A percentile compares a stretch with the other conserved stretches of the same genome.
phyloP scores from a whole-genome alignment of 2,329 filamentous ascomycete genomes.

The Aspergillus ochraceus region DNA sequence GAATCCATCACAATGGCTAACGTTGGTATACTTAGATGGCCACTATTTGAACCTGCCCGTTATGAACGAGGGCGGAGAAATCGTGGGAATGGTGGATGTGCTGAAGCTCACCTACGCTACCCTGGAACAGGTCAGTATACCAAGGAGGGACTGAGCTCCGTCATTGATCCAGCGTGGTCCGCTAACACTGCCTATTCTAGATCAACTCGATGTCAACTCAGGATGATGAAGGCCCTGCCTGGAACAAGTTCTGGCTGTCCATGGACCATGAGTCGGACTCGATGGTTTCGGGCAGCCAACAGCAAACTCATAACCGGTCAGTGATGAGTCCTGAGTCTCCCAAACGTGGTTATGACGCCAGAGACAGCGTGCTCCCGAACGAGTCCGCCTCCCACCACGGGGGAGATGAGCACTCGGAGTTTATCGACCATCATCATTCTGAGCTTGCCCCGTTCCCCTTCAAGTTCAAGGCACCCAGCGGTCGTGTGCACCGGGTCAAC shows the following conservation, averaged over 20 bases:
- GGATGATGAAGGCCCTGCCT: slow-evolving; percentile 91
- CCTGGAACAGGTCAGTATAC: slow-evolving; percentile 74
- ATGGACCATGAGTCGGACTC: slow-evolving; percentile 94
- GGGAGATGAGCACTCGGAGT: slow-evolving; percentile 74
- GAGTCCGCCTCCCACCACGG: slow-evolving; percentile 95
- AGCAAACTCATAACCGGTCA: slow-evolving; percentile 69
- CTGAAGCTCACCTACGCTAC: slow-evolving; percentile 98
- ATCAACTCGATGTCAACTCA: slow-evolving; percentile 87
- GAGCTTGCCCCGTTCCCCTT: slow-evolving; percentile 86
- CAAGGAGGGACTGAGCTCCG: background rate
- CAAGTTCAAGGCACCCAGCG: slow-evolving; percentile 98
- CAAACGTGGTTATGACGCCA: slow-evolving; percentile 63
- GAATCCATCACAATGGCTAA: background rate
- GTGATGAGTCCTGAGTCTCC: slow-evolving; percentile 77
- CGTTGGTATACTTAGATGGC: slow-evolving; percentile 63
- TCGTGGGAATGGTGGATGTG: slow-evolving; percentile 99
- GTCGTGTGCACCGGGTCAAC: slow-evolving; percentile 89
- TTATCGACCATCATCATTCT: slow-evolving; percentile 56
- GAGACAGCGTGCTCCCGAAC: slow-evolving; percentile 84
- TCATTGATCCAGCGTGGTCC: background rate
- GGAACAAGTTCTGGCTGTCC: slow-evolving; percentile 99
- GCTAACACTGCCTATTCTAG: slow-evolving; percentile 37
- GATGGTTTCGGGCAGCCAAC: slow-evolving; percentile 85
- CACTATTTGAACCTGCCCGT: slow-evolving; percentile 98
- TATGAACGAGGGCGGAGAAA: slow-evolving; percentile 96